Conservation (phyloP, 2,329 filamentous ascomycete species). For the Fusarium nurragi region DNA sequence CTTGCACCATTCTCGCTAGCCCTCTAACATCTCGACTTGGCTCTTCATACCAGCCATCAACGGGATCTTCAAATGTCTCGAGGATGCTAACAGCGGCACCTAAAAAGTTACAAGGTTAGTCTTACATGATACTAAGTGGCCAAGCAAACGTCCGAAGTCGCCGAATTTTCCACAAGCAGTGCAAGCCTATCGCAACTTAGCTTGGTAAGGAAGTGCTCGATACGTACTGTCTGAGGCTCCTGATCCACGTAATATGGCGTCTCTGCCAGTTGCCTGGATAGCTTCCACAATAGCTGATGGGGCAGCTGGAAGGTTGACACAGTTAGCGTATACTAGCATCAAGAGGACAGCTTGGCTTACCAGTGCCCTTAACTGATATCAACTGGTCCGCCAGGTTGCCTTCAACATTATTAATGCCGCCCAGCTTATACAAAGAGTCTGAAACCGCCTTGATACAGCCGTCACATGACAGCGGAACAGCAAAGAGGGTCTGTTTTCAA, state of each 20-base stretch:
- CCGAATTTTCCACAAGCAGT: neutral
- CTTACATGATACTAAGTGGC: neutral
- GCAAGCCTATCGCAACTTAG: neutral
- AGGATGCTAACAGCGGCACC: slow-evolving; percentile 94
- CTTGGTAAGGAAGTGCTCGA: slow-evolving; percentile 11
- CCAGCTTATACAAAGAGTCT: slow-evolving; percentile 77
- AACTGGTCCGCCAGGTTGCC: slow-evolving; percentile 85
- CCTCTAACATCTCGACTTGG: slow-evolving; percentile 75
- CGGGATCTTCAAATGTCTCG: slow-evolving; percentile 77
- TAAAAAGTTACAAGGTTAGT: slow-evolving; percentile 43
- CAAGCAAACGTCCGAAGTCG: neutral
- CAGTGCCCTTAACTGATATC: slow-evolving; percentile 84
- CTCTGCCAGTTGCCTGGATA: slow-evolving; percentile 88
- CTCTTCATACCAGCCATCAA: slow-evolving; percentile 56
- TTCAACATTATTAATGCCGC: slow-evolving; percentile 83
- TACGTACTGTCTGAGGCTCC: slow-evolving; percentile 83
- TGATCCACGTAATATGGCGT: slow-evolving; percentile 92
- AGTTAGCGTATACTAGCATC: slow-evolving; percentile 19
- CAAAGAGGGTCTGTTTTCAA: slow-evolving; percentile 81
- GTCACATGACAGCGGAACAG: slow-evolving; percentile 92
- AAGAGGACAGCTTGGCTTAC: slow-evolving; percentile 52
- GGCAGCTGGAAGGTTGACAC: slow-evolving; percentile 62
- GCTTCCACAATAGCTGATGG: slow-evolving; percentile 89
- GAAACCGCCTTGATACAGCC: slow-evolving; percentile 88
- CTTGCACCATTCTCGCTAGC: slow-evolving; percentile 92